A percentile compares a stretch with the other conserved stretches of the same genome.
These are phyloP conservation scores for Lasiosphaeris hirsuta DNA, from an alignment of 495 filamentous ascomycete species.

Conservation along the genomic window DNA sequence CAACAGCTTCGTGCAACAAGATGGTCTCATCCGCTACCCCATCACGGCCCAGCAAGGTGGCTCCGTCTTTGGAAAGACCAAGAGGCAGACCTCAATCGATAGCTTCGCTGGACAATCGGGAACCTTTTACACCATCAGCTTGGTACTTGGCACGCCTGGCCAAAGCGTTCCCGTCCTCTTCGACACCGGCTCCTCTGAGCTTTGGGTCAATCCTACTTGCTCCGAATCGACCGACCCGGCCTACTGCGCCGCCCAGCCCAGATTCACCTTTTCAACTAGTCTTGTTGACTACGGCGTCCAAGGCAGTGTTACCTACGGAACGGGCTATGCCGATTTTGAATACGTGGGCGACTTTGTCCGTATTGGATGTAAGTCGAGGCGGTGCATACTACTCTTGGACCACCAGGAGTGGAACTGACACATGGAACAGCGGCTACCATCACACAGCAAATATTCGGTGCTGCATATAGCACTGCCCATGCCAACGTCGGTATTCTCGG, in stretches of 20 bases:
- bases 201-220: constrained; percentile 32
- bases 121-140: constrained; percentile 19
- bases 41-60: constrained; percentile 10
- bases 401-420: background rate
- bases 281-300: constrained; percentile 19
- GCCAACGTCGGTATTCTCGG: constrained; percentile 65
- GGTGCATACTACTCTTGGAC: background rate
- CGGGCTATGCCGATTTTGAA: constrained; percentile 15
- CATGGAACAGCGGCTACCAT: constrained; percentile 25
- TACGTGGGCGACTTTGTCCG: constrained; percentile 34
- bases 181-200: constrained; percentile 43
- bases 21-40: constrained; percentile 20
- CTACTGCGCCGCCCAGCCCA: constrained; percentile 28
- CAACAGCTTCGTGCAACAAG: constrained; percentile 12
- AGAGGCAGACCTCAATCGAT: constrained; percentile 11
- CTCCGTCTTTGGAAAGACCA: constrained; percentile 11
- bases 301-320: constrained; percentile 27
- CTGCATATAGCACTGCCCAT: constrained; percentile 29
- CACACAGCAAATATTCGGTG: constrained; percentile 41
- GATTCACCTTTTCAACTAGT: constrained; percentile 28
- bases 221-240: constrained; percentile 14
- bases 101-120: constrained; percentile 4
- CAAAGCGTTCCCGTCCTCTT: constrained; percentile 38
- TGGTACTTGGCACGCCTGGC: constrained; percentile 22
- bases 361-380: constrained; percentile 15